Conservation (phyloP, 2,329 filamentous ascomycete genomes). For the Plenodomus biglobosus region DNA sequence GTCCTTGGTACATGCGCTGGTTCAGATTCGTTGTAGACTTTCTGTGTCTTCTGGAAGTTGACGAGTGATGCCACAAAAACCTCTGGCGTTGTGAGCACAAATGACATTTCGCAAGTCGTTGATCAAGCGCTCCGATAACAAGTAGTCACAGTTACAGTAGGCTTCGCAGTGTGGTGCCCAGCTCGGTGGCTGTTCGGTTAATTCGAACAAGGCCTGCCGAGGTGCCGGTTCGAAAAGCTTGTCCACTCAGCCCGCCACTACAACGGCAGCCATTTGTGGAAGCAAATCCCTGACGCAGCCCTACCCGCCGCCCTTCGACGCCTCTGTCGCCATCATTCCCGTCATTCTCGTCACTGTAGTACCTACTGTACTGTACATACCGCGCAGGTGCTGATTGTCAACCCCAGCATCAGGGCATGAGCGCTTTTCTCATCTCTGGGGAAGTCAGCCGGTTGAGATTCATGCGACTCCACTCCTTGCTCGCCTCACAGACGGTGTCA, state of each 20-base stretch:
- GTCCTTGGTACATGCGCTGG: no score
- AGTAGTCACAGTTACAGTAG: no score
- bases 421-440: background rate
- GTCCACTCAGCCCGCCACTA: constrained; percentile 9
- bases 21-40: no score
- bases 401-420: background rate
- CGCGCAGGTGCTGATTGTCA: background rate
- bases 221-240: constrained; percentile 26
- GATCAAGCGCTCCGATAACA: no score
- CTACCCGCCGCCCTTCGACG: constrained; percentile 4
- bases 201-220: constrained; percentile 22
- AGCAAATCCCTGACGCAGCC: constrained; percentile 3
- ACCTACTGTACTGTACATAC: no score
- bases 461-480: background rate
- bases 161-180: background rate
- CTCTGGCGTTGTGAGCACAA: no score
- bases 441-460: background rate
- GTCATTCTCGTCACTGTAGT: no score
- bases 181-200: constrained; percentile 18
- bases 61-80: no score
- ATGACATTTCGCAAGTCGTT: no score
- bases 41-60: no score
- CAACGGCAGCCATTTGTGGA: background rate
- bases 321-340: constrained; percentile 4
- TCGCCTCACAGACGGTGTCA: constrained; percentile 7